Percentiles rank a stretch among this genome's conserved stretches.
Conservation (phyloP, 257 asterid species). For the Scutellaria galericulata region DNA sequence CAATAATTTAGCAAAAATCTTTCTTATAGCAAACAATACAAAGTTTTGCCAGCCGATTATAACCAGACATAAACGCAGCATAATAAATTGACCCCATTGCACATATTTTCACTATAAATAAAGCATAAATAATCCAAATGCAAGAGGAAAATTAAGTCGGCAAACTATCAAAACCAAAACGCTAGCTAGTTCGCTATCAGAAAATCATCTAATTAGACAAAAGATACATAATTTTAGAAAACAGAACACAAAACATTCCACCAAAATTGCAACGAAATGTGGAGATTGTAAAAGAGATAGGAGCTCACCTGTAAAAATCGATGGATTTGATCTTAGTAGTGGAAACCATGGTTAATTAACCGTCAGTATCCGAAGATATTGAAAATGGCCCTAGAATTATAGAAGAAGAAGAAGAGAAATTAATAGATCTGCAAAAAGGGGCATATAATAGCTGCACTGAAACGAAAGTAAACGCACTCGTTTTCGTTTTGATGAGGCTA, state of each 20-base stretch:
- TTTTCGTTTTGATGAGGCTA: conserved; percentile 21
- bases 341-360: conserved; percentile 48
- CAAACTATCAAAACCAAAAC: not conserved
- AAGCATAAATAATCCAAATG: not conserved
- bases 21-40: not conserved
- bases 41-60: not conserved
- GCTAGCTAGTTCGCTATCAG: conserved; percentile 14
- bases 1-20: not conserved
- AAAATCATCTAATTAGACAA: not conserved
- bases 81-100: too few species aligned
- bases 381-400: not conserved
- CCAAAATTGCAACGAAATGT: conserved; percentile 12
- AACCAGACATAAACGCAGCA: too few species aligned
- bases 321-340: conserved; percentile 55
- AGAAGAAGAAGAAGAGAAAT: not conserved
- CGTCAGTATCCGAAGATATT: conserved; percentile 22
- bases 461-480: conserved; percentile 41
- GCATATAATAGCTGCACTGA: conserved; percentile 11
- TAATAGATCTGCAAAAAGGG: conserved; percentile 34
- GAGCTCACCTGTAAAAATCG: conserved; percentile 55
- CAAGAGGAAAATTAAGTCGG: not conserved
- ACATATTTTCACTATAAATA: not conserved
- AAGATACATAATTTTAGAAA: not conserved
- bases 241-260: not conserved
- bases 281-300: not conserved